These are phyloP conservation scores for Dothideomycetes sp. DNA, from an alignment of 2,329 filamentous ascomycete genomes.

Conservation along the genomic window DNA sequence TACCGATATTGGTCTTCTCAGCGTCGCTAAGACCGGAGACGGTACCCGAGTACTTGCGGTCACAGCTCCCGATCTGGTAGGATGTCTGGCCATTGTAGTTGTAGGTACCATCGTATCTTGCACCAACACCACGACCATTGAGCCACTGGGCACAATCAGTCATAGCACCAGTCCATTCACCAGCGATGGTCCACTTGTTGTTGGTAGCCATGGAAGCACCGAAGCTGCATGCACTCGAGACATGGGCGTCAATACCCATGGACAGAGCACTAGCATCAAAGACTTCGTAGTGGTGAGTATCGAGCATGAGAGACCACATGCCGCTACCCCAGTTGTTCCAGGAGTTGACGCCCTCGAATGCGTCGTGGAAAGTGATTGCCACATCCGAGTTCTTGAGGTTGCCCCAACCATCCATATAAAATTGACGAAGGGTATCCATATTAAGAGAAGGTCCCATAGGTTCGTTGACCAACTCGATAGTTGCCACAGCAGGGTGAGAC, in stretches of 20 bases:
- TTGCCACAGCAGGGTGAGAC: slow-evolving; percentile 35
- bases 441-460: slow-evolving; percentile 35
- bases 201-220: slow-evolving; percentile 37
- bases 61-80: slow-evolving; percentile 34
- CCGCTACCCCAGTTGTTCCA: slow-evolving; percentile 38
- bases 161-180: slow-evolving; percentile 40
- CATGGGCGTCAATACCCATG: slow-evolving; percentile 31
- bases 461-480: slow-evolving; percentile 41
- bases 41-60: slow-evolving; percentile 36
- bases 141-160: slow-evolving; percentile 42
- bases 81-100: slow-evolving; percentile 26
- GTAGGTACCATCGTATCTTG: slow-evolving; percentile 34
- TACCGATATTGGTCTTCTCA: slow-evolving; percentile 35
- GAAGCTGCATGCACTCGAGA: slow-evolving; percentile 36
- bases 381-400: slow-evolving; percentile 34
- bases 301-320: slow-evolving; percentile 36
- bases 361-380: slow-evolving; percentile 39
- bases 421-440: slow-evolving; percentile 35
- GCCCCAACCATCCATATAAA: slow-evolving; percentile 42
- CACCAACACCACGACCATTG: slow-evolving; percentile 39
- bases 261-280: slow-evolving; percentile 32
- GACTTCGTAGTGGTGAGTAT: slow-evolving; percentile 42
- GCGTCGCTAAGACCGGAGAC: slow-evolving; percentile 32
- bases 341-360: slow-evolving; percentile 35
- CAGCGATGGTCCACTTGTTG: slow-evolving; percentile 39